A percentile compares a stretch with the other conserved stretches of the same genome.
Evolutionary conservation across 768 basidiomycete genomes (phyloP).

Genomic region (Rhizopogon vinicolor): DNA sequence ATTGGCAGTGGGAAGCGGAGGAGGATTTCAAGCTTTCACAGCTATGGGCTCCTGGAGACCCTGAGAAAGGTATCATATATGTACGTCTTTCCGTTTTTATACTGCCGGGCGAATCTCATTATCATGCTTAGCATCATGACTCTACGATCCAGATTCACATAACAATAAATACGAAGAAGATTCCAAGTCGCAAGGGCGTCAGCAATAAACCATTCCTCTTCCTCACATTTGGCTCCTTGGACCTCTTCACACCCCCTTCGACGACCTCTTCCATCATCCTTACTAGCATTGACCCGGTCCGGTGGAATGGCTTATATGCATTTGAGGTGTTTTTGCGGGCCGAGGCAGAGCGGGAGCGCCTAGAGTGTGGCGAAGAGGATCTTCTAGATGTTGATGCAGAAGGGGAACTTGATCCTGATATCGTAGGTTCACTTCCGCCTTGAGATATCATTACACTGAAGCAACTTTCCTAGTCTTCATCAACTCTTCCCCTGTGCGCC

Average conservation of each 20-base stretch:
- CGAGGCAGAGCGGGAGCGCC: slow-evolving; percentile 23
- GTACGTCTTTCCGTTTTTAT: slow-evolving; percentile 34
- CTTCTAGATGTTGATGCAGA: slow-evolving; percentile 17
- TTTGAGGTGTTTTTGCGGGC: slow-evolving; percentile 13
- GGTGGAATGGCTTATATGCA: slow-evolving; percentile 24
- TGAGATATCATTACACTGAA: neutral
- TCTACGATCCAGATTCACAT: slow-evolving; percentile 54
- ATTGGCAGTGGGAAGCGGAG: slow-evolving; percentile 68
- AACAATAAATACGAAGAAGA: slow-evolving; percentile 48
- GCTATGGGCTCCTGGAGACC: slow-evolving; percentile 49
- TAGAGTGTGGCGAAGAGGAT: slow-evolving; percentile 4
- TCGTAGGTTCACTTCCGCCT: slow-evolving; percentile 11
- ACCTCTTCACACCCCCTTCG: slow-evolving; percentile 21
- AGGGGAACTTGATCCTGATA: slow-evolving; percentile 22
- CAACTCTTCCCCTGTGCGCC: slow-evolving; percentile 13
- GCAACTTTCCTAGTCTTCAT: slow-evolving; percentile 16
- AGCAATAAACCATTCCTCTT: slow-evolving; percentile 65
- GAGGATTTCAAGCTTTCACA: slow-evolving; percentile 58
- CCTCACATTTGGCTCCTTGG: slow-evolving; percentile 38
- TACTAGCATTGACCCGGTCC: slow-evolving; percentile 19
- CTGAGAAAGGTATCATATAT: slow-evolving; percentile 51
- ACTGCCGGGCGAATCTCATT: neutral
- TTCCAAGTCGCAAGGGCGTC: slow-evolving; percentile 50
- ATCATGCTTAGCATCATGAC: slow-evolving; percentile 44
- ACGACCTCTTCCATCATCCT: slow-evolving; percentile 2